A percentile compares a stretch with the other conserved stretches of the same genome.
phyloP scores from a whole-genome alignment of 441 rosid species.

The Euphorbia corollata region DNA sequence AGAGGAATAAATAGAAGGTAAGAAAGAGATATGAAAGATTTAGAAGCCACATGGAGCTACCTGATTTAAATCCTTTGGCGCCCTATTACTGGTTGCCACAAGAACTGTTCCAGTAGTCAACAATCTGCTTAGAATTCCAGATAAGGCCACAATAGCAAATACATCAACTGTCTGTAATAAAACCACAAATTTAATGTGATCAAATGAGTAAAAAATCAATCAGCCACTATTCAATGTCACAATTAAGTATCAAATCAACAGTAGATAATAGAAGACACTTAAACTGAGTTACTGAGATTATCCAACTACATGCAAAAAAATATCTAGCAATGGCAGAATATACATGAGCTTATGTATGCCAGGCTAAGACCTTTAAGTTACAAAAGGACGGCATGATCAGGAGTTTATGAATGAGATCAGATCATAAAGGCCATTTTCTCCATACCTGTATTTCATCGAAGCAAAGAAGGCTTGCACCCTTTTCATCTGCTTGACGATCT shows the following conservation, averaged over 20 bases:
- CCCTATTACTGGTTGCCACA: constrained; percentile 89
- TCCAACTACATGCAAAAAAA: constrained; percentile 8
- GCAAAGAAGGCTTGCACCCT: constrained; percentile 83
- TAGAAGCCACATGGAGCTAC: constrained; percentile 21
- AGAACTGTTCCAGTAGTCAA: constrained; percentile 79
- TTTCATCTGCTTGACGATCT: constrained; percentile 44
- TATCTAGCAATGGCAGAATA: neutral
- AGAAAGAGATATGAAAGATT: constrained; percentile 2
- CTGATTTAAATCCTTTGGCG: constrained; percentile 85
- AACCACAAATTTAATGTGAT: constrained; percentile 28
- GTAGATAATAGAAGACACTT: neutral
- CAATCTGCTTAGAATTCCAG: constrained; percentile 94
- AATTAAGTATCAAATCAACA: too few species aligned
- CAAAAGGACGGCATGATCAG: neutral
- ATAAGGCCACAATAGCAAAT: constrained; percentile 92
- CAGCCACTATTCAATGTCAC: constrained; percentile 4
- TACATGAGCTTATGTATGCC: neutral
- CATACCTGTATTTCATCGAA: constrained; percentile 92
- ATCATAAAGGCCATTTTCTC: constrained; percentile 9
- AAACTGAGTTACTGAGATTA: neutral
- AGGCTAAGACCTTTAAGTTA: neutral
- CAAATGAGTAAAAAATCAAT: constrained; percentile 20
- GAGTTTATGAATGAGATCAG: neutral
- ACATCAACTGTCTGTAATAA: constrained; percentile 84
- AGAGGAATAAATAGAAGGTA: constrained; percentile 2